Evolutionary conservation across 441 rosid species (phyloP), one percentile per base, ranked within the genome.

Genomic region (Aleurites moluccanus): DNA sequence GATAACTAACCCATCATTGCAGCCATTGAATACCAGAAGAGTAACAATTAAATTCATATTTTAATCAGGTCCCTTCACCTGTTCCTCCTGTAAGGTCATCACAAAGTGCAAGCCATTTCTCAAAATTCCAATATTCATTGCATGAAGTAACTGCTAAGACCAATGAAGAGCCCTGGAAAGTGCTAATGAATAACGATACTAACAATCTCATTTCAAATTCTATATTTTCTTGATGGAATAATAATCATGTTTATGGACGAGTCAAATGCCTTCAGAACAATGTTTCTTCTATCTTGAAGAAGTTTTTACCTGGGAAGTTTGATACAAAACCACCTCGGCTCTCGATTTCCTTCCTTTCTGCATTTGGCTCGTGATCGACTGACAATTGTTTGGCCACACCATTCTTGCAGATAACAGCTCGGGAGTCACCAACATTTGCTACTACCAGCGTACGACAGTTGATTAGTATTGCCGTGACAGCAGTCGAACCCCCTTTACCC

Each of bases 401-500:
- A 40, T 74, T 80, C 79, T 83, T 86, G 86, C 90, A 81, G 64
- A 95, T 81, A 50, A 92, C 93, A 59, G 97, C 99, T 64, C 99
- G 82, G 23, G 98, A 95, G 85, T 95, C 98, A 53, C 98, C 99
- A 52, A 95, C 86, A 81, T 95, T 95, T 27, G 97, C 99, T 73
- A 91, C 90, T 38, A 92, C 88, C 73, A 95, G 81, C 85, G 78
- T 91, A 42, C 82, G 85, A 60, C 96, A 83, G 67, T 91, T 87
- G 74, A 92, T 90, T 27, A 95, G 74, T 62, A 95, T 92, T 9
- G 91, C 93, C 11, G 99, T 95, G 23, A 95, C 97, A 38, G 98
- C 99, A 71, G 99, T 94, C 1, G 99, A 95, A 60, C 99, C 98
- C 1, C 99, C 98, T 79, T 67, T 87, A 52, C 99, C 97, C 71